Evolutionary conservation across 148 eudicot genomes (phyloP).

Genomic region (Vaccinium corymbosum): DNA sequence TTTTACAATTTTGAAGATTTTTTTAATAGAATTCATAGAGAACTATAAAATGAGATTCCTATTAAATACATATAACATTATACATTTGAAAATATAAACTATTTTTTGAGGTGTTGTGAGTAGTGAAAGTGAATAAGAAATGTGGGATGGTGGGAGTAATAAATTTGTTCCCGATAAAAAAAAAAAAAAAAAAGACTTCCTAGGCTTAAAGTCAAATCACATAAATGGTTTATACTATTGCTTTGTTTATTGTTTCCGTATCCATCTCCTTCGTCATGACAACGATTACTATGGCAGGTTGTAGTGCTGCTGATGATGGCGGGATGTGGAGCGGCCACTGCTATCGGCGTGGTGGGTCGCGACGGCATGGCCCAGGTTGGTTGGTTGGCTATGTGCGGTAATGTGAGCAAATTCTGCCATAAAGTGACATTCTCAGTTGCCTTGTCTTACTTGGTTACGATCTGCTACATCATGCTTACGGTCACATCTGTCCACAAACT

Average conservation of each 20-base stretch:
- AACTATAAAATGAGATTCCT: too few species aligned
- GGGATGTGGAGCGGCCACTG: slow-evolving; percentile 16
- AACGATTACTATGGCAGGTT: not conserved
- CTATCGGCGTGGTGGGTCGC: slow-evolving; percentile 4
- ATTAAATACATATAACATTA: too few species aligned
- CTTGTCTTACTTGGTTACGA: slow-evolving; percentile 6
- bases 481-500: slow-evolving; percentile 9
- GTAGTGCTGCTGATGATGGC: slow-evolving; percentile 15
- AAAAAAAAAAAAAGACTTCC: too few species aligned
- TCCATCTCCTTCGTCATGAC: not conserved
- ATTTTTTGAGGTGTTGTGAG: too few species aligned
- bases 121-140: too few species aligned
- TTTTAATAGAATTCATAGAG: too few species aligned
- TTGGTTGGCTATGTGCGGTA: slow-evolving; percentile 5
- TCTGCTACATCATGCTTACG: slow-evolving; percentile 12
- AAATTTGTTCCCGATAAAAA: too few species aligned
- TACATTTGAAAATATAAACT: too few species aligned
- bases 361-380: slow-evolving; percentile 9
- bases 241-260: not conserved
- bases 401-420: slow-evolving; percentile 12
- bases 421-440: slow-evolving; percentile 5
- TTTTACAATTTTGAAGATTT: too few species aligned
- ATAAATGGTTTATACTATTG: not conserved
- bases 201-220: not conserved
- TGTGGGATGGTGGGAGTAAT: too few species aligned